Evolutionary conservation across 345 rosid genomes (phyloP).

Genomic region (Camelina hispida): DNA sequence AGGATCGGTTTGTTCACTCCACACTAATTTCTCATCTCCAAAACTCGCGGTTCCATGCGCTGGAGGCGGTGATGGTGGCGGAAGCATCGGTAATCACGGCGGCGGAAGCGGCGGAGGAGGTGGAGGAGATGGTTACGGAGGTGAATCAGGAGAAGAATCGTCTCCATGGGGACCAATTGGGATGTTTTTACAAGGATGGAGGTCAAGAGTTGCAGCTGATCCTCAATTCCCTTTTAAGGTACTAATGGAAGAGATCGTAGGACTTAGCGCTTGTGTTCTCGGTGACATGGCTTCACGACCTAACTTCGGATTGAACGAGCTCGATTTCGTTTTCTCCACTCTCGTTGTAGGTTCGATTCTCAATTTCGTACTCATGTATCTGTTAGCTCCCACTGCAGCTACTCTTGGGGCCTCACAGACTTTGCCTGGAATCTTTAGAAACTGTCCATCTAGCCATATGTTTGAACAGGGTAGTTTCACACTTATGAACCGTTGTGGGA

Average conservation of each 20-base stretch:
- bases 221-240: constrained; percentile 96
- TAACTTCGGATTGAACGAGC: constrained; percentile 90
- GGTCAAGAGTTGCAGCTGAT: constrained; percentile 90
- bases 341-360: constrained; percentile 84
- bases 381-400: constrained; percentile 77
- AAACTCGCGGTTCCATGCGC: constrained; percentile 39
- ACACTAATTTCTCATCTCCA: constrained; percentile 36
- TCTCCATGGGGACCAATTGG: constrained; percentile 65
- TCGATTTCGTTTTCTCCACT: constrained; percentile 94
- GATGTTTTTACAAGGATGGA: constrained; percentile 80
- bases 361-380: constrained; percentile 91
- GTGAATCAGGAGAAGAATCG: constrained; percentile 26
- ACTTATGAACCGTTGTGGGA: constrained; percentile 64
- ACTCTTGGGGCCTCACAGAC: constrained; percentile 41
- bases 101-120: constrained; percentile 48
- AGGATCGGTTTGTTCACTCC: constrained; percentile 40
- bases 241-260: constrained; percentile 93
- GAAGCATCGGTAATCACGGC: constrained; percentile 43
- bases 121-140: constrained; percentile 40
- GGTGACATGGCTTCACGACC: constrained; percentile 99
- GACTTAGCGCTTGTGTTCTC: constrained; percentile 80
- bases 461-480: constrained; percentile 76
- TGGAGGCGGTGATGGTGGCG: constrained; percentile 58
- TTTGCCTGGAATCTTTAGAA: constrained; percentile 77
- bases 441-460: constrained; percentile 90